Evolutionary conservation across 495 filamentous ascomycete species (phyloP).

Genomic region (Staphylotrichum tortipilum): DNA sequence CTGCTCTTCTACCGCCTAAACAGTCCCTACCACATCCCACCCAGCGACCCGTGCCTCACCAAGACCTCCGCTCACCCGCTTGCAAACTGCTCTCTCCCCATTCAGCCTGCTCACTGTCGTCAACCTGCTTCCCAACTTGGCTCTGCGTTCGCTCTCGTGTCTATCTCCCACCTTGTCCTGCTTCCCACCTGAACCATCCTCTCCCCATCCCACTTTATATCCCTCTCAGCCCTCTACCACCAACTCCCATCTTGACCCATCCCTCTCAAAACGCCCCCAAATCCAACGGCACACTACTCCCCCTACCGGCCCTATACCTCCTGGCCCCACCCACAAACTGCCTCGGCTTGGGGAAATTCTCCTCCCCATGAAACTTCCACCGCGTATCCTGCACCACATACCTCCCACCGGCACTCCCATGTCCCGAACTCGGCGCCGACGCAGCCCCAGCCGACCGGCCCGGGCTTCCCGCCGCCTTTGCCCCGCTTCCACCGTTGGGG

Average conservation of each 20-base stretch:
- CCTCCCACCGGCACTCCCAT: slow-evolving; percentile 34
- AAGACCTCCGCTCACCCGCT: too few relatives aligned
- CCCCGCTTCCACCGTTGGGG: slow-evolving; percentile 36
- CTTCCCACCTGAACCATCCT: too few relatives aligned
- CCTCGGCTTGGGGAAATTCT: slow-evolving; percentile 73
- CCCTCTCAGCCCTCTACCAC: too few relatives aligned
- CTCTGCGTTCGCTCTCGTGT: too few relatives aligned
- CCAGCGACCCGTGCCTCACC: too few relatives aligned
- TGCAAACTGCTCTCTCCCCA: too few relatives aligned
- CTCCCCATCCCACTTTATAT: too few relatives aligned
- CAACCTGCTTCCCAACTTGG: too few relatives aligned
- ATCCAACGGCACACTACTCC: slow-evolving; percentile 89
- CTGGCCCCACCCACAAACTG: slow-evolving; percentile 62
- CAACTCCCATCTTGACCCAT: neutral
- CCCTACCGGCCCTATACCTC: slow-evolving; percentile 81
- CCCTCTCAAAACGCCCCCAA: slow-evolving; percentile 40
- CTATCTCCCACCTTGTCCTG: neutral
- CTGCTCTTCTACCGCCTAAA: too few relatives aligned
- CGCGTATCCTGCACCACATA: slow-evolving; percentile 66
- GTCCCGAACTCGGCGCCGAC: neutral
- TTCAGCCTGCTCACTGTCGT: too few relatives aligned
- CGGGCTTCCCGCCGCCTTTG: slow-evolving; percentile 38
- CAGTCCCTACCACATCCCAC: too few relatives aligned
- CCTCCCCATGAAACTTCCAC: slow-evolving; percentile 82
- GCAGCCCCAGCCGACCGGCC: slow-evolving; percentile 17